Conservation (phyloP, 495 filamentous ascomycete genomes). For the Aspergillus ostianus region DNA sequence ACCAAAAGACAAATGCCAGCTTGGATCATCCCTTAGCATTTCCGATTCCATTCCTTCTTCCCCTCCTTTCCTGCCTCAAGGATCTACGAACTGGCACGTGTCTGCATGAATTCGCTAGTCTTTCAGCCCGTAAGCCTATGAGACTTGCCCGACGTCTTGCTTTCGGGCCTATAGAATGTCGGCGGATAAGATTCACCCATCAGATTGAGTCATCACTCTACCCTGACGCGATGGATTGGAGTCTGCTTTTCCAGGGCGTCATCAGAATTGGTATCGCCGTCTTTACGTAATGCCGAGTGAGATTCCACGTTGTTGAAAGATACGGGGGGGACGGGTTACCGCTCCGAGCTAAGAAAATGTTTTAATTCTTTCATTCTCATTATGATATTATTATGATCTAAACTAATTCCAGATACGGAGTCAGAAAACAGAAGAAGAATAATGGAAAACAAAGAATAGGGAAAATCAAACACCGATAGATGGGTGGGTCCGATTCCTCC, state of each 20-base stretch:
- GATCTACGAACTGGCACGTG: conserved; percentile 37
- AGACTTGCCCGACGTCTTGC: not conserved
- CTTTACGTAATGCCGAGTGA: not conserved
- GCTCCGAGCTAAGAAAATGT: not conserved
- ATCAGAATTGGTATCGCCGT: not conserved
- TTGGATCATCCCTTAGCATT: conserved; percentile 5
- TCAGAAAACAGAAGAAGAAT: not conserved
- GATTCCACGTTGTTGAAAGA: not conserved
- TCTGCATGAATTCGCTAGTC: conserved; percentile 15
- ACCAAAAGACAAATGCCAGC: not conserved
- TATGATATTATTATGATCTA: not conserved
- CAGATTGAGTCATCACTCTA: not conserved
- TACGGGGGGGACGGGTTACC: not conserved
- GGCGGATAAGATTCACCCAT: not conserved
- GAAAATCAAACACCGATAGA: not conserved
- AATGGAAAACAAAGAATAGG: not conserved
- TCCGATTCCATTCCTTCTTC: not conserved
- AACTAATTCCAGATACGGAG: not conserved
- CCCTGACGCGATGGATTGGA: not conserved
- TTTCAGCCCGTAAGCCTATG: conserved; percentile 12
- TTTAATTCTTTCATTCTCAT: too few relatives aligned
- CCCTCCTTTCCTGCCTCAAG: conserved; percentile 11
- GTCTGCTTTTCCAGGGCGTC: not conserved
- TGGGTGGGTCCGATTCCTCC: not conserved
- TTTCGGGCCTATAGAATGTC: not conserved